Base-by-base conservation (phyloP, 225 moss, liverwort and hornwort genomes). In the Bryum argenteum region DNA sequence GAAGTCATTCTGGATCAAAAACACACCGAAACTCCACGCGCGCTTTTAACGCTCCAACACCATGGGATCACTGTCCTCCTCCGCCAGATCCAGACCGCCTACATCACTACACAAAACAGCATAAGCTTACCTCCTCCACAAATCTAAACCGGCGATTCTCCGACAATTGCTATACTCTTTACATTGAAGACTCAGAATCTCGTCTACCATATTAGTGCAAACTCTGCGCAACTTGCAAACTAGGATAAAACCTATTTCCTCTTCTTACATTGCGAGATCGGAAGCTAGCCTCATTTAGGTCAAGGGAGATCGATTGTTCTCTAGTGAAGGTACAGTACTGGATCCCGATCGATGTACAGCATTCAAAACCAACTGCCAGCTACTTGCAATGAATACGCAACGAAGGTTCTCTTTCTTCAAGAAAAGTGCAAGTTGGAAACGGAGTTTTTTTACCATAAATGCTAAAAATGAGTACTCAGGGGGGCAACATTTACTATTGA, bases 1-100 rank as follows among this genome's bases (percentile, higher is more conserved):
- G 65, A 60, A 60, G 56, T 75, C 84, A 84, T 84, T 69, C 75
- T n/a, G 75, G 56, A 65, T n/a, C 55, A 60, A 58, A 39, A 14
- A 26, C 47, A 56, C 45, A 39, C 68, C 42, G 0, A 62, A 66
- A 54, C 23, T 62, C 66, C 44, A 70, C 1, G 4, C 33, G 20
- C 11, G 59, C 37, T 5, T 52, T 64, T 69, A 45, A 43, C n/a
- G 38, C 65, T 44, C 43, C 13, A 38, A 10, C 41, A 68, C 69
- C 51, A 58, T 45, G 15, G 11, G 52, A 79, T 52, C 79, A 47
- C 55, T 24, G 21, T 64, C 43, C 60, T 70, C 65, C 37, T 16
- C 59, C 26, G 7, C 33, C 67, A 9, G 72, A 62, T 66, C 67
- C 50, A 61, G 42, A 33, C 62, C 52, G 24, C 66, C 71, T 61